Percentiles rank a stretch among this genome's conserved stretches.
Evolutionary conservation across 441 rosid species (phyloP).

Genomic region (Flueggea neowawraea): DNA sequence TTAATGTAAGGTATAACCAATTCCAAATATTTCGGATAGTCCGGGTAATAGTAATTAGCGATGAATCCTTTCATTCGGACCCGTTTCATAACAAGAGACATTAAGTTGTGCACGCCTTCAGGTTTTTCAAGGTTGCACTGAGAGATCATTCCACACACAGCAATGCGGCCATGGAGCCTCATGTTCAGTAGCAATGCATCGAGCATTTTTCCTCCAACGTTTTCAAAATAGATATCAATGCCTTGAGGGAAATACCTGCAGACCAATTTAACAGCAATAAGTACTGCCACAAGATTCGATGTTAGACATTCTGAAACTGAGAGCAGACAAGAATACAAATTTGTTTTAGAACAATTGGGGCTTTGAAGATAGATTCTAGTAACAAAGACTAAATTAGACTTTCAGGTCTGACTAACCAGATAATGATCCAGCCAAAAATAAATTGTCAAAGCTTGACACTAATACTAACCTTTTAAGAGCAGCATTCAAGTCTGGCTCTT

Average conservation of each 20-base stretch:
- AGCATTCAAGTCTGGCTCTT: slow-evolving; percentile 57
- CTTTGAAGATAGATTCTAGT: too few species aligned
- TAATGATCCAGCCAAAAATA: too few species aligned
- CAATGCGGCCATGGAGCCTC: slow-evolving; percentile 54
- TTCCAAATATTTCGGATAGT: slow-evolving; percentile 47
- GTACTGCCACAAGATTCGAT: neutral
- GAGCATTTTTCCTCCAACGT: slow-evolving; percentile 72
- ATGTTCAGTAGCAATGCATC: slow-evolving; percentile 76
- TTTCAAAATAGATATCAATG: slow-evolving; percentile 72
- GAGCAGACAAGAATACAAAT: neutral
- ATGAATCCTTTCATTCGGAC: slow-evolving; percentile 62
- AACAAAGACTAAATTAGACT: too few species aligned
- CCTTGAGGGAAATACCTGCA: slow-evolving; percentile 60
- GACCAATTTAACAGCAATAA: neutral
- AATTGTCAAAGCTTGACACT: neutral
- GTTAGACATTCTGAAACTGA: too few species aligned
- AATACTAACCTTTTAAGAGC: slow-evolving; percentile 57
- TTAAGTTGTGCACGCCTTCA: slow-evolving; percentile 49
- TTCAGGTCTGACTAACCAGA: too few species aligned
- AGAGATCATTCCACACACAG: slow-evolving; percentile 84
- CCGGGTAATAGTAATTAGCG: slow-evolving; percentile 44
- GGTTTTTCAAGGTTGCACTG: slow-evolving; percentile 34
- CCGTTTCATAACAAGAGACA: slow-evolving; percentile 37
- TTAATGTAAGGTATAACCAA: slow-evolving; percentile 34
- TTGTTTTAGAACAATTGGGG: too few species aligned